Evolutionary conservation across 495 filamentous ascomycete species (phyloP).

Genomic region (Eremomyces bilateralis): DNA sequence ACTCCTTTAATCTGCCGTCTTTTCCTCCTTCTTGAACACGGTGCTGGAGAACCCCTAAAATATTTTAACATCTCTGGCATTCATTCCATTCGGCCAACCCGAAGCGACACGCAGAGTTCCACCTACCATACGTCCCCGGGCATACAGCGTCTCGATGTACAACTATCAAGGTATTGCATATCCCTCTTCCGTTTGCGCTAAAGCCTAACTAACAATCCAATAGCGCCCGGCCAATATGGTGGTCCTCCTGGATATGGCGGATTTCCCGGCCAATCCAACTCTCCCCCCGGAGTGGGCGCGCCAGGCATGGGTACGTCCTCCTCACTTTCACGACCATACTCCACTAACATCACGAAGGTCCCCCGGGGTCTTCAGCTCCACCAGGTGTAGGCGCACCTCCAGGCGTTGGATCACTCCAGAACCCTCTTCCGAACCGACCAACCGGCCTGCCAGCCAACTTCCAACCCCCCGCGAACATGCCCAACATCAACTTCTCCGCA

Average conservation of each 20-base stretch:
- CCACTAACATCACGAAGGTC: conserved; percentile 18
- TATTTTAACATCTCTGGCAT: no score
- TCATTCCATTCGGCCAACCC: no score
- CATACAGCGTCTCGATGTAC: conserved; percentile 48
- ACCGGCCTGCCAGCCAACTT: conserved; percentile 65
- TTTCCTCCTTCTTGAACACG: no score
- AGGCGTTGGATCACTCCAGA: conserved; percentile 54
- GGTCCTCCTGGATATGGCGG: conserved; percentile 48
- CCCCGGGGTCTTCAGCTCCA: conserved; percentile 48
- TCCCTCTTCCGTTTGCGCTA: neutral
- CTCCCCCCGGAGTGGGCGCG: conserved; percentile 41
- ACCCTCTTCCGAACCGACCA: conserved; percentile 48
- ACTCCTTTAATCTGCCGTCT: no score
- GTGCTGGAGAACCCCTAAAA: no score
- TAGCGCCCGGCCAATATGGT: conserved; percentile 34
- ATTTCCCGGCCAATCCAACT: conserved; percentile 40
- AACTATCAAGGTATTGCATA: conserved; percentile 52
- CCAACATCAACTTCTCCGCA: conserved; percentile 95
- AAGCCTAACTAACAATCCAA: neutral
- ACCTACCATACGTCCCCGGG: no score
- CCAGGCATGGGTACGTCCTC: conserved; percentile 20
- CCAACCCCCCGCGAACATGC: conserved; percentile 77
- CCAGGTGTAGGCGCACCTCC: conserved; percentile 61
- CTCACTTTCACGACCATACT: neutral
- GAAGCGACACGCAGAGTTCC: no score